Conservation (phyloP, 177 flowering plant species). For the Tripterygium wilfordii region DNA sequence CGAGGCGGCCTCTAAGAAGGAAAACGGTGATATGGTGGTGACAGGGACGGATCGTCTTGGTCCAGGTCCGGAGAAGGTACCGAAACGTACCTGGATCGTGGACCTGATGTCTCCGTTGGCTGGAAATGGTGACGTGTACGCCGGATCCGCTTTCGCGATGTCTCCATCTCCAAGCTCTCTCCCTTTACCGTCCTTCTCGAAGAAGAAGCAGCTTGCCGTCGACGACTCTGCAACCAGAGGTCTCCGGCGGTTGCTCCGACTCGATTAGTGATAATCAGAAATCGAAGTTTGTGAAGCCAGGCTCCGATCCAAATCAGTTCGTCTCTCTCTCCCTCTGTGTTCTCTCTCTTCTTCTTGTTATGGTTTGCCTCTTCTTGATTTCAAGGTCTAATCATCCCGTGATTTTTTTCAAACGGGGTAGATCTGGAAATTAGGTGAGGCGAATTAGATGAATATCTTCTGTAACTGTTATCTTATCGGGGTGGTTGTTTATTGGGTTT, state of each 20-base stretch:
- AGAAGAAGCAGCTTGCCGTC: conserved; percentile 19
- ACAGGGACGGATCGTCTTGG: conserved; percentile 36
- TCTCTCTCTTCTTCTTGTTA: neutral
- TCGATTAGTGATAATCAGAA: no score
- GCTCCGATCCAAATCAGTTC: neutral
- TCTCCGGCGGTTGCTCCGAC: conserved; percentile 52
- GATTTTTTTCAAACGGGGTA: no score
- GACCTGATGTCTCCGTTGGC: conserved; percentile 19
- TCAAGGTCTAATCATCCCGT: no score
- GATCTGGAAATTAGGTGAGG: no score
- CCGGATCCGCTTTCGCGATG: conserved; percentile 58
- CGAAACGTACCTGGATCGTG: conserved; percentile 29
- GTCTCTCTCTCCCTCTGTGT: no score
- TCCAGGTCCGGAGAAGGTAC: conserved; percentile 41
- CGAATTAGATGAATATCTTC: no score
- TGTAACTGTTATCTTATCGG: no score
- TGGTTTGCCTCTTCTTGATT: no score
- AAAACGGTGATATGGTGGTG: conserved; percentile 17
- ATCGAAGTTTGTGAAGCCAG: neutral
- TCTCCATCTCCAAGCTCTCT: conserved; percentile 59
- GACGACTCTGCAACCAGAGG: conserved; percentile 54
- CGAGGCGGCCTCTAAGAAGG: conserved; percentile 11
- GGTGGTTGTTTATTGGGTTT: no score
- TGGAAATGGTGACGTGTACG: conserved; percentile 35
- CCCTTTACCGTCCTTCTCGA: conserved; percentile 55